A percentile compares a stretch with the other conserved stretches of the same genome.
Evolutionary conservation across 805 yeast genomes (phyloP).

Genomic region (Saturnispora mendoncae): DNA sequence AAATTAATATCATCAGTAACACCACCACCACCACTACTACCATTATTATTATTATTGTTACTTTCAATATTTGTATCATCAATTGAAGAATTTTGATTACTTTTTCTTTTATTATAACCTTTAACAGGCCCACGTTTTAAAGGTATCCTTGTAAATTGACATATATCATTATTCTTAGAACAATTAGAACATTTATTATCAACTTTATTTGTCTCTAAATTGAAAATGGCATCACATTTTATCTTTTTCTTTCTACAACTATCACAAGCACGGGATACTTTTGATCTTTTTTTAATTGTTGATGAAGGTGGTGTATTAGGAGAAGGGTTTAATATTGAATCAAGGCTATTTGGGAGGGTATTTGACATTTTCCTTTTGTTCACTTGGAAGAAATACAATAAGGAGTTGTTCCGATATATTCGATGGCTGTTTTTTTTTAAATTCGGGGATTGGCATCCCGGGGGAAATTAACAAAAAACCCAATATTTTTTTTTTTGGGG

Average conservation of each 20-base stretch:
- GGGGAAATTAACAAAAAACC: too few species aligned
- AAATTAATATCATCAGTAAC: too few species aligned
- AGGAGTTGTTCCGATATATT: too few species aligned
- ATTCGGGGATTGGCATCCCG: too few species aligned
- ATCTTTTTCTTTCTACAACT: conserved; percentile 69
- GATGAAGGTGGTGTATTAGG: background rate
- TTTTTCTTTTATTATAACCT: conserved; percentile 36
- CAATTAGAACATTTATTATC: conserved; percentile 55
- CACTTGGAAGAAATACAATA: background rate
- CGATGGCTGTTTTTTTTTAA: too few species aligned
- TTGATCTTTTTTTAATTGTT: conserved; percentile 45
- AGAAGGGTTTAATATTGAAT: background rate
- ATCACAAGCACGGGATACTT: conserved; percentile 77
- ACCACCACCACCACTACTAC: too few species aligned
- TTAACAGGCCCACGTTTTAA: conserved; percentile 74
- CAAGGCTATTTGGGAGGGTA: too few species aligned
- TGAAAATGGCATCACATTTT: conserved; percentile 56
- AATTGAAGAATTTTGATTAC: background rate
- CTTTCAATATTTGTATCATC: background rate
- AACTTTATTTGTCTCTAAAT: conserved; percentile 36
- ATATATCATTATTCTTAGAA: conserved; percentile 46
- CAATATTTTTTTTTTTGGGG: too few species aligned
- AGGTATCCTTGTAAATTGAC: conserved; percentile 65
- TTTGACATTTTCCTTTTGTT: background rate
- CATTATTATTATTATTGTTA: too few species aligned